Conservation (phyloP, 495 filamentous ascomycete genomes). For the Thermochaetoides thermophila region DNA sequence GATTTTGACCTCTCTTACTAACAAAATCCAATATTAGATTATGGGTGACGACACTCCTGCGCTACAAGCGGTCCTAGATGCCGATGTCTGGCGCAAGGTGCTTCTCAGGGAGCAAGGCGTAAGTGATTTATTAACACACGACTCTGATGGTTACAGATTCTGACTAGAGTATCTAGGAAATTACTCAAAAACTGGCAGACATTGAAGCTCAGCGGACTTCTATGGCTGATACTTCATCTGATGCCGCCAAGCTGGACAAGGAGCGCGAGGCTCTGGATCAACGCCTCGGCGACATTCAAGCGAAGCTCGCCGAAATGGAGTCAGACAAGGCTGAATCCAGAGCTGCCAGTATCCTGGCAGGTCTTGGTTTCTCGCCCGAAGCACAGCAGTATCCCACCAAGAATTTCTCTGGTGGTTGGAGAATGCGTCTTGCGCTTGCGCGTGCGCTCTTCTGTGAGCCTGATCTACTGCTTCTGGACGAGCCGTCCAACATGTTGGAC, state of each 20-base stretch:
- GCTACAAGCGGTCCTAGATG: constrained; percentile 89
- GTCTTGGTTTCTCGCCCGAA: constrained; percentile 91
- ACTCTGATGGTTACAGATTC: neutral
- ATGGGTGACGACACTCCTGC: constrained; percentile 92
- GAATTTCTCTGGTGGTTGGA: constrained; percentile 99
- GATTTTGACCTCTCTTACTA: constrained; percentile 98
- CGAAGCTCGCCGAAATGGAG: constrained; percentile 95
- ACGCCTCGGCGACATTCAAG: constrained; percentile 76
- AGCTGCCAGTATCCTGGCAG: constrained; percentile 89
- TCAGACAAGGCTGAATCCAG: constrained; percentile 94
- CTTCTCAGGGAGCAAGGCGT: constrained; percentile 79
- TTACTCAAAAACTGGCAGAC: constrained; percentile 57
- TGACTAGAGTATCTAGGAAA: constrained; percentile 47
- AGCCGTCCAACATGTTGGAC: constrained; percentile 99
- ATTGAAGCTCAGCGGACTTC: constrained; percentile 66
- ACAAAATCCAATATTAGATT: constrained; percentile 81
- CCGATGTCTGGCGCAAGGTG: constrained; percentile 97
- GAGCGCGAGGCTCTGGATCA: constrained; percentile 82
- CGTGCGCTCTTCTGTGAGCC: constrained; percentile 97
- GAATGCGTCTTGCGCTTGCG: constrained; percentile 92
- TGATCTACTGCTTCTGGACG: constrained; percentile 89
- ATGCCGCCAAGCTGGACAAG: constrained; percentile 68
- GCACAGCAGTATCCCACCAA: constrained; percentile 86
- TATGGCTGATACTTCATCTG: constrained; percentile 74
- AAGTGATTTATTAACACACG: constrained; percentile 19